Base-by-base conservation (phyloP, 1,284 basidiomycete species). In the Farysia itapuensis region DNA sequence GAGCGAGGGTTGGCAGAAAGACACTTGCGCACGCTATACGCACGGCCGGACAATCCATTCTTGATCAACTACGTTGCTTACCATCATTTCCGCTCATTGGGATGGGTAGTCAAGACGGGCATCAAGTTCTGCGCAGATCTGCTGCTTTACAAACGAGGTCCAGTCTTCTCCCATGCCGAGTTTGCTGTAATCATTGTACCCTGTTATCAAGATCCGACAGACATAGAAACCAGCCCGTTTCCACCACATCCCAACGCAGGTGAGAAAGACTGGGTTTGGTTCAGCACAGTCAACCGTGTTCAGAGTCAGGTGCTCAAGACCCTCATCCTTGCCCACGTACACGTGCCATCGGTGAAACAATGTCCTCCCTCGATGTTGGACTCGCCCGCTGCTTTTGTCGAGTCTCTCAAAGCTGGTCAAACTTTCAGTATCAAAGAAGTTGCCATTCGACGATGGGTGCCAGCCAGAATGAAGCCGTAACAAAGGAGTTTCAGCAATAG, bases 101-200 rank as follows among this genome's bases (percentile, higher is more conserved):
- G 95, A n/a, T 98, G 95, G 95, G 89, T 96, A 14, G 86, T 96
- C 52, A 91, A 93, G 77, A 85, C 85, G 19, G 95, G 95, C 3
- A 86, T 95, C 80, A 99, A 99, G 78, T 99, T 99, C 78, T 96
- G 92, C 72, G 88, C 88, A 31, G 95, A 99, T 72, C 90, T 88
- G 79, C 81, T 99, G 13, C 79, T 98, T 23, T 99, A 99, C 78
- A 93, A 92, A 49, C 84, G 87, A 8, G 95, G 95, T 0, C 93
- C 94, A 0, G 90, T 95, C 0, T 97, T 97, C 75, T 82, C 86
- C 3, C 95, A 99, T 76, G 93, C 95, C 15, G 93, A 96, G 89
- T 96, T 98, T 67, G 89, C 91, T 0, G 79, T 96, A 25, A 84
- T 94, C 8, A 82, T 94, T 13, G 84, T 91, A 42, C 94, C 94